A percentile compares a stretch with the other conserved stretches of the same genome.
phyloP scores from a whole-genome alignment of 2,329 filamentous ascomycete genomes.

The Cercospora sp. region DNA sequence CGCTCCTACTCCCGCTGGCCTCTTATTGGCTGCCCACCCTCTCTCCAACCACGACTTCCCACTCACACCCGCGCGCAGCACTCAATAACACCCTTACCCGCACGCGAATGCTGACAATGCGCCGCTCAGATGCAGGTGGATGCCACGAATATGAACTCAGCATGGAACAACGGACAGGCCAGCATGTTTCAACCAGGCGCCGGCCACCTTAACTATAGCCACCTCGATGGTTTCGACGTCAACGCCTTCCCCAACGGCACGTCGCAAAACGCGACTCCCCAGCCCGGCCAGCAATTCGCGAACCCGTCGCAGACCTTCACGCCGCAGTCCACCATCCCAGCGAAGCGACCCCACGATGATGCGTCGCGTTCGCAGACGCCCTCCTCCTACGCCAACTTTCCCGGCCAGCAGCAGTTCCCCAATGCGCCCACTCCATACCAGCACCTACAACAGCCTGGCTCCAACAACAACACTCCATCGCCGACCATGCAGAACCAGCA shows the following conservation, averaged over 20 bases:
- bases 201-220: constrained; percentile 26
- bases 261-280: constrained; percentile 71
- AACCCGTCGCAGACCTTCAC: constrained; percentile 79
- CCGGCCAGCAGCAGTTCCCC: constrained; percentile 59
- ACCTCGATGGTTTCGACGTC: constrained; percentile 47
- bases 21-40: background rate
- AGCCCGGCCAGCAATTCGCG: constrained; percentile 42
- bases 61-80: no score
- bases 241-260: constrained; percentile 66
- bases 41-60: constrained; percentile 2
- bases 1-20: background rate
- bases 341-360: constrained; percentile 85
- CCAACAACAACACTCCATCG: constrained; percentile 83
- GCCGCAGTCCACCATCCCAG: constrained; percentile 82
- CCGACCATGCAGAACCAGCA: constrained; percentile 86
- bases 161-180: constrained; percentile 28
- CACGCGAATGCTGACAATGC: constrained; percentile 8
- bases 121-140: constrained; percentile 7
- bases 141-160: constrained; percentile 24
- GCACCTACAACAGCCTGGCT: constrained; percentile 72
- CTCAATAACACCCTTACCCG: background rate
- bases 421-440: constrained; percentile 71
- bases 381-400: constrained; percentile 58
- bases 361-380: constrained; percentile 87
- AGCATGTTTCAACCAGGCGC: constrained; percentile 22